phyloP scores from a whole-genome alignment of 2,329 filamentous ascomycete species.

The Penicillium griseofulvum region DNA sequence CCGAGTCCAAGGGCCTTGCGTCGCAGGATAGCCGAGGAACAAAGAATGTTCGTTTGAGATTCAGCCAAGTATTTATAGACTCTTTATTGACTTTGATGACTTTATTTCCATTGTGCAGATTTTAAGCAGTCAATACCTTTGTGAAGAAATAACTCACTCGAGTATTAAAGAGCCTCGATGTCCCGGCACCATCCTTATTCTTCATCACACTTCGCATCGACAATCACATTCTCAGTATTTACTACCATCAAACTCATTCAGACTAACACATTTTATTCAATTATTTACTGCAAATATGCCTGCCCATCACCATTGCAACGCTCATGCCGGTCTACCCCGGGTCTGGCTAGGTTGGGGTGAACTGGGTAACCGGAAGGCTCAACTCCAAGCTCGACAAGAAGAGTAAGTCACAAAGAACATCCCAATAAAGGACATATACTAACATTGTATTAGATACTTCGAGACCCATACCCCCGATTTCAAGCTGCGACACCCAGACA shows the following conservation, averaged over 20 bases:
- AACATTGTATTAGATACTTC: not conserved
- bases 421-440: not conserved
- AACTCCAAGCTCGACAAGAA: not conserved
- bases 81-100: not conserved
- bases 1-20: not conserved
- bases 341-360: constrained; percentile 8
- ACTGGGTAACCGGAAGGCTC: constrained; percentile 1
- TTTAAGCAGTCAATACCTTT: not conserved
- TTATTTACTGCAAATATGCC: not conserved
- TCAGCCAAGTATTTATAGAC: not conserved
- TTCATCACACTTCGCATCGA: not conserved
- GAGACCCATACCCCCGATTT: not conserved
- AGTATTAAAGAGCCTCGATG: not conserved
- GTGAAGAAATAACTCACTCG: not conserved
- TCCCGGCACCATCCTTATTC: not conserved
- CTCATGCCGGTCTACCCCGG: not conserved
- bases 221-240: not conserved
- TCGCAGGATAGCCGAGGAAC: not conserved
- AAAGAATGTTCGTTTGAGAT: not conserved
- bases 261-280: not conserved
- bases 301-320: not conserved
- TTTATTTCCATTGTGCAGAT: not conserved
- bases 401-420: not conserved
- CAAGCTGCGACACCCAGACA: not conserved
- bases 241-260: not conserved